Evolutionary conservation across 140 eudicot genomes (phyloP), one percentile per base, ranked within the genome.

Genomic region (Erigeron philadelphicus): DNA sequence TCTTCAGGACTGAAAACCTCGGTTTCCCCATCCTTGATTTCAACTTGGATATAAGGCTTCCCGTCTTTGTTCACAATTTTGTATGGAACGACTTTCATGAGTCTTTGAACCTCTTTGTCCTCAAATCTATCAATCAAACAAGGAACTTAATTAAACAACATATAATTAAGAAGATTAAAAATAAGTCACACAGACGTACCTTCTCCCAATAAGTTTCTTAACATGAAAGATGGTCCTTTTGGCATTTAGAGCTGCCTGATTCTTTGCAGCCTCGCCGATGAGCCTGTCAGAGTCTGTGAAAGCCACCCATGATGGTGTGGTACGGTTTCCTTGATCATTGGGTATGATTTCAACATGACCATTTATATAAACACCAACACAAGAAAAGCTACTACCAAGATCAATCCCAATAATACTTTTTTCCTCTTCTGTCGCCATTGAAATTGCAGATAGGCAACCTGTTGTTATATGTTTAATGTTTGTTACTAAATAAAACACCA

Each of bases 191-290:
- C 25, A 21, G 25, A 21, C 25, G 25, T 21, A 21, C 25, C 1
- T 21, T 0, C 25, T 21, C 25, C 25, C 25, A 21, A 21, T 21
- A 21, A 21, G 25, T 21, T 21, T 21, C 25, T 21, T 21, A 21
- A 21, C 25, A 21, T 21, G 25, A 42, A 88, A 88, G 83, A 88
- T 72, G 18, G 95, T 88, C 69, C 91, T 72, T 68, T 85, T 87
- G 31, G 91, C 77, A 23, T 88, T 88, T 31, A 75, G 80, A 52
- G 95, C 84, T 8, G 89, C 91, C 66, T 85, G 91, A 79, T 88
- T 88, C 85, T 88, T 88, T 16, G 95, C 95, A 16, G 95, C 95
- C 69, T 88, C 95, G 43, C 95, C 95, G 11, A 88, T 88, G 77
- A 88, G 71, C 74, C 91, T 82, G 70, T 88, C 87, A 7, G 77